Conservation (phyloP, 2,329 filamentous ascomycete genomes). For the Colletotrichum tanaceti region DNA sequence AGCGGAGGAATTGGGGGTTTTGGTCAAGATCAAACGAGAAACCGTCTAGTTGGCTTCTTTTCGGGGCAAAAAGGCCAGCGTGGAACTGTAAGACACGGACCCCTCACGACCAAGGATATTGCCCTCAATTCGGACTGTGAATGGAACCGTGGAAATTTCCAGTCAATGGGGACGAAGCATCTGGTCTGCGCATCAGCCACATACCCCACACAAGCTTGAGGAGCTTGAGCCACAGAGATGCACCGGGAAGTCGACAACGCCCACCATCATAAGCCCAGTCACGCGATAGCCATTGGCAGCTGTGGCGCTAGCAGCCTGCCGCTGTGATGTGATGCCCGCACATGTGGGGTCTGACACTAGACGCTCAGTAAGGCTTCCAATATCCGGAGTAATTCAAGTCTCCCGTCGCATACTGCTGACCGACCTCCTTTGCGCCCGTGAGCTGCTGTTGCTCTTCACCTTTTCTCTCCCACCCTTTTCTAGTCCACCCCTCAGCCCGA, state of each 20-base stretch:
- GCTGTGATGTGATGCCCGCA: conserved; percentile 32
- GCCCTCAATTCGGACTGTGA: conserved; percentile 29
- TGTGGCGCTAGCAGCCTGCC: conserved; percentile 32
- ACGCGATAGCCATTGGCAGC: neutral
- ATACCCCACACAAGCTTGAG: conserved; percentile 37
- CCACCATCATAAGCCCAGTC: no score
- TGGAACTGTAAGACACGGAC: conserved; percentile 49
- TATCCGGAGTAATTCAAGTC: conserved; percentile 26
- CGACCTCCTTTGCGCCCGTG: conserved; percentile 33
- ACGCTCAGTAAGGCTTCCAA: conserved; percentile 24
- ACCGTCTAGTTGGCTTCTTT: conserved; percentile 45
- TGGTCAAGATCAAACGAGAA: conserved; percentile 8
- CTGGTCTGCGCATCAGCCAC: conserved; percentile 22
- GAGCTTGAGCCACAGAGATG: conserved; percentile 39
- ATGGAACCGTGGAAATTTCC: conserved; percentile 40
- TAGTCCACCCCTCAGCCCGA: neutral
- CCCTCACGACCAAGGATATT: conserved; percentile 36
- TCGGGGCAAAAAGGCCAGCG: conserved; percentile 57
- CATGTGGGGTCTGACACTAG: conserved; percentile 20
- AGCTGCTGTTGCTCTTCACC: conserved; percentile 4
- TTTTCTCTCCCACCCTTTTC: neutral
- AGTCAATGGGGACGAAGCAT: conserved; percentile 31
- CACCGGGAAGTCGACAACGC: no score
- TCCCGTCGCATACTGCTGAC: conserved; percentile 28
- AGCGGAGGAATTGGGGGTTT: neutral